Evolutionary conservation across 495 filamentous ascomycete genomes (phyloP), one percentile per base, ranked within the genome.

Genomic region (Lepidopterella palustris): DNA sequence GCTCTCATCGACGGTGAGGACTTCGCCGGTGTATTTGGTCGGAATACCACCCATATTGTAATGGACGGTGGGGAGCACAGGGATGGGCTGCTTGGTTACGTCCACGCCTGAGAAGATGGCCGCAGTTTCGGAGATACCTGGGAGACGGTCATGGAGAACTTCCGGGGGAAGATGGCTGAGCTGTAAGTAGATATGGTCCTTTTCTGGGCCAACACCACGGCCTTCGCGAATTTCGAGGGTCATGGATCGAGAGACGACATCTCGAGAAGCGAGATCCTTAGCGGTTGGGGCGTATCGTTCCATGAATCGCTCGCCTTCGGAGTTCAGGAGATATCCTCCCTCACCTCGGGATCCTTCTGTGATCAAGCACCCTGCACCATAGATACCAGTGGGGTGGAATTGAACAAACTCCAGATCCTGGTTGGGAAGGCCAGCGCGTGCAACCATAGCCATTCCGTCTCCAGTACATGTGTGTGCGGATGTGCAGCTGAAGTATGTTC

Each of bases 11-110:
- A 92, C 79, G 28, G 87, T 92, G 57, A 97, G 73, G 66, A 97
- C 92, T 76, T 97, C 91, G 73, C 92, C 92, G 59, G 89, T 96
- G 82, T 93, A 97, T 68, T 89, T 89, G 59, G 92, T 97, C 48
- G 92, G 92, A 69, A 97, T 96, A 80, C 92, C 92, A 74, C 92
- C 92, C 92, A 97, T 97, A 83, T 96, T 96, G 82, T 97, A 97
- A 80, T 97, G 93, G 69, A 96, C 93, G 47, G 92, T 97, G 51
- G 92, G 92, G 57, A 97, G 81, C 64, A 97, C 93, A 56, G 92
- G 92, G 69, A 97, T 97, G 64, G 92, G 92, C 75, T 96, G 87
- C 79, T 95, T 96, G 71, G 84, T 86, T 63, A 97, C 92, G 72
- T 97, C 93, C 68, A 97, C 92, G 73, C 92, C 92, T 32, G 92